A percentile compares a stretch with the other conserved stretches of the same genome.
phyloP scores from a whole-genome alignment of 116 monocot species.

The Trichopus zeylanicus region DNA sequence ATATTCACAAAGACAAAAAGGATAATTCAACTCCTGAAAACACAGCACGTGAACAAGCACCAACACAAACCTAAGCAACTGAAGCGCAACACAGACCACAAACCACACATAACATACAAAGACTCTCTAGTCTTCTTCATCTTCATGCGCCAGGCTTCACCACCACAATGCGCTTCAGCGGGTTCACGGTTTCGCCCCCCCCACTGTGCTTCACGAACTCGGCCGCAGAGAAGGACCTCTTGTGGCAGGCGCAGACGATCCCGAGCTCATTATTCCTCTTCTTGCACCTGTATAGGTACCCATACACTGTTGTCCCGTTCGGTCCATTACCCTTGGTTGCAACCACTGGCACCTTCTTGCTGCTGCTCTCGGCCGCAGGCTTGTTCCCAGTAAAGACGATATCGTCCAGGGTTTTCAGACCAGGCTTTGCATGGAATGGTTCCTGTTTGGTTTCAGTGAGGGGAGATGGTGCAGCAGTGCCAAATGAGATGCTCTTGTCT shows the following conservation, averaged over 20 bases:
- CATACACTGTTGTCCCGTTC: background rate
- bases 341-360: background rate
- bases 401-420: too few species aligned
- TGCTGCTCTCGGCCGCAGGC: background rate
- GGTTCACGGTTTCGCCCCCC: background rate
- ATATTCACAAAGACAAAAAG: too few species aligned
- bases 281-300: background rate
- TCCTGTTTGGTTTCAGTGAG: too few species aligned
- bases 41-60: too few species aligned
- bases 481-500: background rate
- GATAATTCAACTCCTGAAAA: too few species aligned
- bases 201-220: slow-evolving; percentile 5
- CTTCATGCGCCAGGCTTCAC: background rate
- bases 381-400: too few species aligned
- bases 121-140: background rate
- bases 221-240: background rate
- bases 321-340: background rate
- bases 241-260: background rate
- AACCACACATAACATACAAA: background rate
- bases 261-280: background rate
- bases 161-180: background rate
- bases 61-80: too few species aligned
- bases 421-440: too few species aligned
- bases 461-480: too few species aligned
- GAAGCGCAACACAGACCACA: background rate